A percentile compares a stretch with the other conserved stretches of the same genome.
Conservation (phyloP, 495 filamentous ascomycete species). For the Penicillium malachiteum region DNA sequence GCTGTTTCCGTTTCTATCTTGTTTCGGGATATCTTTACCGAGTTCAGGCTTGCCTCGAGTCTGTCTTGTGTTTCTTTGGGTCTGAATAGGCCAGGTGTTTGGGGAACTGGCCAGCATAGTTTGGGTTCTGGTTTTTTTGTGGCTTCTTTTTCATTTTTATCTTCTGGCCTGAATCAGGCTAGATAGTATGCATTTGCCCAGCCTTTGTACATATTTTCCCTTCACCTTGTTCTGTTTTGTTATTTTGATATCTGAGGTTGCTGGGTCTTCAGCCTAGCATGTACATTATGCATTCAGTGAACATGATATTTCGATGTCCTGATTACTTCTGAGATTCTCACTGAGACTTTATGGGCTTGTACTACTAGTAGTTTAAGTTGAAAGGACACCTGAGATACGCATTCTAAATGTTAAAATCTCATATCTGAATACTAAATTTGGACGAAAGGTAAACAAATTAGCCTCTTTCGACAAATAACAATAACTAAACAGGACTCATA, state of each 20-base stretch:
- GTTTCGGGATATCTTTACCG: background rate
- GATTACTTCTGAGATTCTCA: background rate
- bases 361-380: too few relatives aligned
- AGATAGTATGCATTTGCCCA: background rate
- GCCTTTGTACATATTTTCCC: slow-evolving; percentile 10
- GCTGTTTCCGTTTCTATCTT: background rate
- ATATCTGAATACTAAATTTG: too few relatives aligned
- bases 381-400: too few relatives aligned
- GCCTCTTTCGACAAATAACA: too few relatives aligned
- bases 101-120: background rate
- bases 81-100: slow-evolving; percentile 1
- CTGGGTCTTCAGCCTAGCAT: slow-evolving; percentile 3
- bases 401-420: too few relatives aligned
- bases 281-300: slow-evolving; percentile 7
- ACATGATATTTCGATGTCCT: background rate
- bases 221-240: background rate
- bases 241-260: background rate
- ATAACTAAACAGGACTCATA: too few relatives aligned
- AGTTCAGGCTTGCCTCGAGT: background rate
- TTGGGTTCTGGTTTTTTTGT: background rate
- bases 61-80: background rate
- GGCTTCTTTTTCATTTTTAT: background rate
- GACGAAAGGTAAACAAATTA: too few relatives aligned
- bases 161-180: background rate
- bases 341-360: too few relatives aligned